Evolutionary conservation across 495 filamentous ascomycete genomes (phyloP).

Genomic region (Hypoxylon cercidicola): DNA sequence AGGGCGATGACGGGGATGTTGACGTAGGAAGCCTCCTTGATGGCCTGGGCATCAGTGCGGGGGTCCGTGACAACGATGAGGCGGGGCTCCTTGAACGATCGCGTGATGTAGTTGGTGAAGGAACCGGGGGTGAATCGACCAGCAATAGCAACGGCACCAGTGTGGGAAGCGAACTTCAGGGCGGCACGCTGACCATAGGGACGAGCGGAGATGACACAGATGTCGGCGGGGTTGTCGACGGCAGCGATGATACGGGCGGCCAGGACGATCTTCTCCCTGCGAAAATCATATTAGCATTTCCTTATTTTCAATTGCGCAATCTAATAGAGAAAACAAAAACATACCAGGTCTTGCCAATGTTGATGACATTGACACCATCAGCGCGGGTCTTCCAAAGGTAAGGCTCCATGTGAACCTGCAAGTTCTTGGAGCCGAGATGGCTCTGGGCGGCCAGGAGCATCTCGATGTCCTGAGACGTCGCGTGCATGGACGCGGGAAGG

Average conservation of each 20-base stretch:
- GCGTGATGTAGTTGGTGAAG: constrained; percentile 99
- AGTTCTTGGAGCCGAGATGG: constrained; percentile 98
- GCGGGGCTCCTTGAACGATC: constrained; percentile 99
- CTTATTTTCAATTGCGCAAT: constrained; percentile 34
- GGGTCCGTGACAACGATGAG: constrained; percentile 99
- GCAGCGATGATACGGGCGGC: constrained; percentile 98
- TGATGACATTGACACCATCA: constrained; percentile 97
- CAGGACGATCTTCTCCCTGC: constrained; percentile 98
- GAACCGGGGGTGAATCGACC: constrained; percentile 99
- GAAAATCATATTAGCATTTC: constrained; percentile 1
- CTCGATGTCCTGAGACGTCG: constrained; percentile 87
- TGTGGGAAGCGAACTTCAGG: constrained; percentile 98
- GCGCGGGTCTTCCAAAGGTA: constrained; percentile 99
- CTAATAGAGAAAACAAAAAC: constrained; percentile 44
- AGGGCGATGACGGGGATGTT: constrained; percentile 99
- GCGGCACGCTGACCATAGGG: constrained; percentile 99
- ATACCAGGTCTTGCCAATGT: constrained; percentile 99
- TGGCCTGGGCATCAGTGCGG: constrained; percentile 98
- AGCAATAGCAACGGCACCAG: constrained; percentile 95
- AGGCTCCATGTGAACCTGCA: constrained; percentile 98
- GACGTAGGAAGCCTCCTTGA: constrained; percentile 99
- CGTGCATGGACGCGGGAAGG: constrained; percentile 85
- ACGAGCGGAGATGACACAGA: constrained; percentile 98
- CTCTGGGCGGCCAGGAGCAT: constrained; percentile 96
- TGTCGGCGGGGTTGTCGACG: constrained; percentile 98